Evolutionary conservation across 176 grass and related monocot genomes (phyloP), one percentile per base, ranked within the genome.

Genomic region (Secale cereale): DNA sequence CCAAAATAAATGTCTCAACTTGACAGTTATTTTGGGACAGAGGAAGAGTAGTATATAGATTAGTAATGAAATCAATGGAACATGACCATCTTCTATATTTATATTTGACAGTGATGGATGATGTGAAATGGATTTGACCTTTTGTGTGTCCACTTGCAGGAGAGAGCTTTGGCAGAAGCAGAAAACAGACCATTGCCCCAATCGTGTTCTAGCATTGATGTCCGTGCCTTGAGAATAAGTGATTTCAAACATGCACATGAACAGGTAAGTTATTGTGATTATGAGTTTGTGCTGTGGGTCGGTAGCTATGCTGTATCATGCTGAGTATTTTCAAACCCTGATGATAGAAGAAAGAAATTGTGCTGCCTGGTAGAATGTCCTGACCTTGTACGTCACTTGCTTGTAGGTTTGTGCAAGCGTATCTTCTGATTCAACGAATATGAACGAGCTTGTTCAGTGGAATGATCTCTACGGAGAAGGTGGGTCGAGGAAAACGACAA

Each of bases 351-450:
- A 7, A 50, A 48, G 30, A 41, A 78, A 56, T 1, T 15, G 10
- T 60, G 9, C 25, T 76, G 19, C 37, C 32, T 74, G 71, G 50
- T 52, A 57, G 54, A 14, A 66, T 76, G 17, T 75, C 29, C 75
- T 90, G 31, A 76, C 52, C 85, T 75, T 52, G 74, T 3, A 29
- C 36, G 36, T 77, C 33, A 10, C 43, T 43, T 84, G 56, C 75
- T 80, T 87, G 61, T 80, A 98, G 93, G 97, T 95, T 43, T 98
- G 91, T n/a, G 93, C 93, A 8, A 98, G 97, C 85, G 93, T 98
- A 45, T 95, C 93, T 54, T 95, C 91, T 14, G 97, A 98, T 85
- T 98, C 97, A 2, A 84, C 81, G 76, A 98, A 94, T 84, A 98
- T 98, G 97, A 92, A 84, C 8, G 97, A 98, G 77, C 89, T 95